Percentiles rank a stretch among this genome's conserved stretches.
phyloP scores from a whole-genome alignment of 768 basidiomycete genomes.

The Suillus tomentosus region DNA sequence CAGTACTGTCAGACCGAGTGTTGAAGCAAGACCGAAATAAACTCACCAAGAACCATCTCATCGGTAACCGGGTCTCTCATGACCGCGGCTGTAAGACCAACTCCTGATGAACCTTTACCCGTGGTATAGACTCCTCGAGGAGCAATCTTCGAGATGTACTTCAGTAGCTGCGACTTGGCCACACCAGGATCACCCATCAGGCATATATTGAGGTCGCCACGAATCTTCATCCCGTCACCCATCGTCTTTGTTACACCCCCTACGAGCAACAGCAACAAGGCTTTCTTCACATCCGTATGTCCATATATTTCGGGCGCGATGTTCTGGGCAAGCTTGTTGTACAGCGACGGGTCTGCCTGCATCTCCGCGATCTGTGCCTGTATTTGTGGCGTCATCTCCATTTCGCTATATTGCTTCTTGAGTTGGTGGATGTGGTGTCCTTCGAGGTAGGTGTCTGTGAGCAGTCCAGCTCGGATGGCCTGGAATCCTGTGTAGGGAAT shows the following conservation, averaged over 20 bases:
- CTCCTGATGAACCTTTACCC: constrained; percentile 97
- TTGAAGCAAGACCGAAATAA: neutral
- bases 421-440: constrained; percentile 88
- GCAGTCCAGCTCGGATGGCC: constrained; percentile 92
- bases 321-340: constrained; percentile 84
- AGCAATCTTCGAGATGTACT: constrained; percentile 98
- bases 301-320: constrained; percentile 99
- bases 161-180: constrained; percentile 94
- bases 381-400: constrained; percentile 91
- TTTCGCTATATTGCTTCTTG: constrained; percentile 95
- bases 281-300: constrained; percentile 96
- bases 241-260: constrained; percentile 96
- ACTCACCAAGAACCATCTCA: constrained; percentile 96
- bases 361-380: constrained; percentile 67
- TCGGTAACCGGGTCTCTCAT: constrained; percentile 99
- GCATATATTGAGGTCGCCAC: constrained; percentile 96
- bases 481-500: constrained; percentile 98
- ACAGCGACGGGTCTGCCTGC: constrained; percentile 74
- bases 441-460: constrained; percentile 97
- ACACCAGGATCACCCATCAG: constrained; percentile 99
- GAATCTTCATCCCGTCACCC: constrained; percentile 98
- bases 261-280: constrained; percentile 85
- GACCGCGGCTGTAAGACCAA: constrained; percentile 97
- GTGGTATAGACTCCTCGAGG: constrained; percentile 98
- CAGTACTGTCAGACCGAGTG: constrained; percentile 18